These are phyloP conservation scores for Begonia masoniana DNA, from an alignment of 306 rosid genomes.

Conservation along the genomic window DNA sequence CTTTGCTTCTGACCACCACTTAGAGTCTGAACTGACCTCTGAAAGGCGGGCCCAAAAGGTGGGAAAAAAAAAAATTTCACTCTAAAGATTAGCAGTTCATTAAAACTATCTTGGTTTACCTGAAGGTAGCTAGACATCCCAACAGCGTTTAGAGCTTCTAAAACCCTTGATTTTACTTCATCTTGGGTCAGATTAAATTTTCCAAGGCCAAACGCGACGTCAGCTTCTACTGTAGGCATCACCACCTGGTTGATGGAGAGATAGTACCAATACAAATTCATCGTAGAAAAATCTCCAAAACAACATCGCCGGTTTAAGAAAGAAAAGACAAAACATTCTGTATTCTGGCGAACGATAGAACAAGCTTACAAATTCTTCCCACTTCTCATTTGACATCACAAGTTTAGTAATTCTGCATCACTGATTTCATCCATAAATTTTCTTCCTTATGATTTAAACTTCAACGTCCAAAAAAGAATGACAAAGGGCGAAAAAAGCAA, in stretches of 20 bases:
- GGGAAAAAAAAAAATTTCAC: neutral
- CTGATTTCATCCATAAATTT: too few species aligned
- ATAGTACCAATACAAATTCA: neutral
- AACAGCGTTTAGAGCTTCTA: constrained; percentile 53
- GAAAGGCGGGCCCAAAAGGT: constrained; percentile 9
- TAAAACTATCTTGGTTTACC: constrained; percentile 22
- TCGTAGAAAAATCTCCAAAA: neutral
- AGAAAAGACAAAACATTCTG: too few species aligned
- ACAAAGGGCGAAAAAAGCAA: too few species aligned
- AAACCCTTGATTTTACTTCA: constrained; percentile 61
- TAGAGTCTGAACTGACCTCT: constrained; percentile 83
- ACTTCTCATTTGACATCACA: too few species aligned
- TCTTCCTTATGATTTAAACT: too few species aligned
- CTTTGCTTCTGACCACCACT: constrained; percentile 95
- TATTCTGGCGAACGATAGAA: too few species aligned
- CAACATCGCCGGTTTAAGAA: neutral
- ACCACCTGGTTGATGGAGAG: constrained; percentile 46
- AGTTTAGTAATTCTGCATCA: too few species aligned
- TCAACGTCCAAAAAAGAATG: too few species aligned
- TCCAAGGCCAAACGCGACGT: constrained; percentile 87
- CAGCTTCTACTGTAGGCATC: constrained; percentile 79
- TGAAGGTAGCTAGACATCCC: constrained; percentile 54
- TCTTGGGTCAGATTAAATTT: constrained; percentile 44
- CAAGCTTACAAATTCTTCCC: too few species aligned
- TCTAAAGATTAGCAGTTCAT: too few species aligned